Evolutionary conservation across 2,329 filamentous ascomycete genomes (phyloP), one percentile per base, ranked within the genome.

Genomic region (Colletotrichum sp.): DNA sequence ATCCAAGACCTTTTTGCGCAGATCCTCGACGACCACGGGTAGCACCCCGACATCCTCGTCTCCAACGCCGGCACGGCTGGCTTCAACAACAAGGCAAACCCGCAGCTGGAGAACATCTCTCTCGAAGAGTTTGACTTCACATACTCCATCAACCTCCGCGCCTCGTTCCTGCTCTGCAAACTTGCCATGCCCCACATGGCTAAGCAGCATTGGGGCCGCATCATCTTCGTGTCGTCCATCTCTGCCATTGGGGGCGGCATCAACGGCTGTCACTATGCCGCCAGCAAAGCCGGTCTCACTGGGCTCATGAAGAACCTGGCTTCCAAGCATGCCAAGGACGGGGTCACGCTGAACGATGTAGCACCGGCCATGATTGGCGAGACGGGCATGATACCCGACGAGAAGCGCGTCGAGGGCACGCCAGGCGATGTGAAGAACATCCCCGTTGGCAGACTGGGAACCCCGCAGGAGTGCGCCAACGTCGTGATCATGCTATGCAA

Each of bases 271-370:
- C 86, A 89, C 75, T 89, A 91, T 73, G 90, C 90, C 6, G 90
- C 90, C 5, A 90, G 88, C 33, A 92, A 92, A 80, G 90, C 88
- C 9, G 91, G 91, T 3, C 80, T 93, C 74, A 90, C 88, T 6
- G 89, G 89, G 4, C 90, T 93, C 88, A 92, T 92, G 89, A 90
- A 88, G 78, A 93, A 92, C 75, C 84, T 93, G 34, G 87, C 91
- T 1, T 87, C 85, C 1, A 89, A 90, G 59, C 86, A 93, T 27
- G 91, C 90, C 3, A 85, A 87, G 69, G 87, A 86, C 76, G 90
- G 91, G 36, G 91, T 93, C 76, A 91, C 90, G 16, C 90, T 93
- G 70, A 93, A 93, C 73, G 91, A 93, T 75, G 90, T 93, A n/a
- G 90, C 90, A 5, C 91, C 91, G 1, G 91, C 91, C 4, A 93